Conservation (phyloP, 805 yeast species). For the Pichia cephalocereana region DNA sequence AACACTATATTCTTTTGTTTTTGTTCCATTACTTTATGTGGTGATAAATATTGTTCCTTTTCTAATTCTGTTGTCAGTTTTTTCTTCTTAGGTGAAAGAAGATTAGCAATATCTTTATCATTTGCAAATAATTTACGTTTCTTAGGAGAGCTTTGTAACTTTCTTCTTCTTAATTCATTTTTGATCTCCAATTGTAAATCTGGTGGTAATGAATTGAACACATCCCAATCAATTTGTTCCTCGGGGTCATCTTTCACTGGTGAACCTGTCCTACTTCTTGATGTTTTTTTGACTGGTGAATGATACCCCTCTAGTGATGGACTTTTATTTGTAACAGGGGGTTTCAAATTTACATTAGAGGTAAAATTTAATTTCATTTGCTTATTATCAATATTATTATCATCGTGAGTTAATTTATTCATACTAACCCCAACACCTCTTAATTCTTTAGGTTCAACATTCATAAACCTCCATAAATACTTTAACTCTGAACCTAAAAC, state of each 20-base stretch:
- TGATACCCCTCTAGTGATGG: too few relatives aligned
- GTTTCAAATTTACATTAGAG: neutral
- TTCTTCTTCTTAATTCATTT: slow-evolving; percentile 39
- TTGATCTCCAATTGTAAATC: slow-evolving; percentile 57
- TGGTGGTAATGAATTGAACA: slow-evolving; percentile 54
- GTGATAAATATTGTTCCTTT: neutral
- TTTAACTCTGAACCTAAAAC: slow-evolving; percentile 52
- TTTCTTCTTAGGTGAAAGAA: slow-evolving; percentile 11
- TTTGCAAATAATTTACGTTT: slow-evolving; percentile 1
- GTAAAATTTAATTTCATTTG: slow-evolving; percentile 29
- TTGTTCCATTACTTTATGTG: slow-evolving; percentile 1
- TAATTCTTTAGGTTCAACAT: slow-evolving; percentile 49
- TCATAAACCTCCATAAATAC: slow-evolving; percentile 44
- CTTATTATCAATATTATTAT: slow-evolving; percentile 14
- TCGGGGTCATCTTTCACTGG: neutral
- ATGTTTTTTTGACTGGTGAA: neutral
- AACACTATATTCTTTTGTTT: slow-evolving; percentile 10
- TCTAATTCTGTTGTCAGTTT: neutral
- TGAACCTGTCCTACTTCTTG: neutral
- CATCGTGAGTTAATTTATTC: slow-evolving; percentile 41
- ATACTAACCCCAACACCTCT: slow-evolving; percentile 74
- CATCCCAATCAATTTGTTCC: slow-evolving; percentile 49
- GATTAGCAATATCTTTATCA: slow-evolving; percentile 12
- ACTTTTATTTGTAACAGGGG: too few relatives aligned
- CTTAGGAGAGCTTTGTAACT: slow-evolving; percentile 17